Base-by-base conservation (phyloP, 257 asterid genomes). In the Fraxinus americana region DNA sequence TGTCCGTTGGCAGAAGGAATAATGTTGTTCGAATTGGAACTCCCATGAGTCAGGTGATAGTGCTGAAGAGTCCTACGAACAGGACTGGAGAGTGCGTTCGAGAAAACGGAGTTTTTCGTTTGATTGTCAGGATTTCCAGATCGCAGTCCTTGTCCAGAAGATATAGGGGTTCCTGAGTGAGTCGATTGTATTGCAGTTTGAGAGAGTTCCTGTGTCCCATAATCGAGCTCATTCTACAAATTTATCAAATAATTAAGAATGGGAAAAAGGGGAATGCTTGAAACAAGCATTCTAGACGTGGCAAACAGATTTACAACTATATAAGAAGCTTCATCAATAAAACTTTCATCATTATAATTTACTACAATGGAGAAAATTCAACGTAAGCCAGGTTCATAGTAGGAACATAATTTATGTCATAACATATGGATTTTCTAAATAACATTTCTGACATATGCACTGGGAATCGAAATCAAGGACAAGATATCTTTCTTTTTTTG, bases 41-140 rank as follows among this genome's bases (percentile, higher is more conserved):
- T 81, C 13, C 86, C 89, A 27, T 90, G 90, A 19, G 92, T 77
- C 76, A 79, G 70, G 71, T 90, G 94, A 84, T 88, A 90, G 83
- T 88, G 86, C 83, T 88, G 95, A 68, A 90, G 90, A 70, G 86
- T 87, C 57, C 83, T 80, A 39, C 92, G 95, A 19, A 90, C 90
- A 29, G 95, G 95, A 75, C 95, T 90, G n/a, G 95, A 88, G 4
- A 90, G 88, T 27, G 95, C 95, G 71, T 85, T 87, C 21, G 95
- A 90, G 86, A 90, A 90, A 57, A 88, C 90, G 0, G 85, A 76
- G 80, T 63, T 63, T 11, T 27, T 63, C 1, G 69, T 8, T 63
- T 63, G 69, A 32, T 63, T 63, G 69, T 63, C 69, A 0, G 35
- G 29, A 27, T 82, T 82, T 54, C 81, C 87, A 0, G 86, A 41